Base-by-base conservation (phyloP, 257 asterid species). In the Galeopsis tetrahit region DNA sequence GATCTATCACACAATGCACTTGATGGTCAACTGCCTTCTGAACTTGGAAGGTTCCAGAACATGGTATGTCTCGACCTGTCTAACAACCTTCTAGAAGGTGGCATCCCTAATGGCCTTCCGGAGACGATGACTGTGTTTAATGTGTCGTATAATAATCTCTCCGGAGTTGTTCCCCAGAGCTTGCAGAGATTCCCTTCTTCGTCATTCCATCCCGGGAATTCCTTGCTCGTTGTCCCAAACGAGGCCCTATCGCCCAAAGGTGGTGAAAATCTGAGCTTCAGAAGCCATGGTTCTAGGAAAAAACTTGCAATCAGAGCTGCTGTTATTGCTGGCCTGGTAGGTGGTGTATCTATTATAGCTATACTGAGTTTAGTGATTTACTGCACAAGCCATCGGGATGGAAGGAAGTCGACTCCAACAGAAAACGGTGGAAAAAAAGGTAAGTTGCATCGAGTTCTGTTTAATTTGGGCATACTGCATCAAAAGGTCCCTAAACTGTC, bases 161-260 rank as follows among this genome's bases (percentile, higher is more conserved):
- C 97, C 14, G 97, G 97, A 55, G 80, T 75, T 42, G 93, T 92
- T 55, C 97, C 97, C 6, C 72, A 73, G 63, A 84, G 81, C 78
- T 79, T 92, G 80, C 82, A 79, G 83, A 83, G 84, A 56, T 92
- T 92, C 71, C 96, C 97, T 63, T 68, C 81, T 73, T 89, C 96
- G 6, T 83, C 97, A 0, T 92, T 92, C 74, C 96, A 79, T 78
- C 97, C 97, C 0, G 97, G 97, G 68, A 92, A 92, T 66, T 35
- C 82, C 80, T 72, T 86, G 77, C 96, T 92, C 11, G 69, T 77
- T 4, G 68, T 87, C 39, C 87, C 88, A 48, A 75, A 79, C 4
- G 80, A 70, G 73, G 76, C 78, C 6, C 15, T 75, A 63, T 69
- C 85, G 8, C 67, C 87, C 5, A 40, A 75, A 53, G 80, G 81